Base-by-base conservation (phyloP, 2,329 filamentous ascomycete genomes). In the Chaetomiaceae sp. region DNA sequence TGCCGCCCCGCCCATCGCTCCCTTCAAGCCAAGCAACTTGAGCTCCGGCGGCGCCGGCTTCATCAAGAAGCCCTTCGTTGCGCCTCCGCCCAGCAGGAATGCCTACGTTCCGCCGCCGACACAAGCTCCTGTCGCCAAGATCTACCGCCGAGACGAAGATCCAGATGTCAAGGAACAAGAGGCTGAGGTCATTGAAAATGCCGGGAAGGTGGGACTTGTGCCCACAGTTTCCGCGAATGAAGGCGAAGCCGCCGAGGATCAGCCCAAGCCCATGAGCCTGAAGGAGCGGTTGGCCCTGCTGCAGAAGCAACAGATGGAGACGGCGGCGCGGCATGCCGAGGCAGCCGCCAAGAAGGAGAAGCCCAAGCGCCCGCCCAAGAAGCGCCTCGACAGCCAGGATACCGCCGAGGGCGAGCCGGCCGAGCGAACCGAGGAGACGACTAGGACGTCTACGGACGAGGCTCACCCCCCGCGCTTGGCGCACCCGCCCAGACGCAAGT, bases 1-100 rank as follows among this genome's bases (percentile, higher is more conserved):
- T 40, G 83, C 88, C 34, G 90, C 91, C 6, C 84, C 91, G 3
- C 94, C 94, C 8, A 77, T 94, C 56, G 82, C 90, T n/a, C 94
- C 94, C 1, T 92, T 95, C 73, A 95, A 95, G 68, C 89, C 91
- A 19, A 78, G 80, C 55, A 83, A 83, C 2, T 72, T 86, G 23
- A 71, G 78, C 53, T 74, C 79, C 27, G 78, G 81, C 54, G 75
- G 80, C 44, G 78, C 79, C 58, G 79, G 79, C 49, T 97, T 97
- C 66, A 85, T 99, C 71, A 96, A 92, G 78, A 97, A 97, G 72
- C 91, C 92, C 0, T 99, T 96, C 65, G 91, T 99, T 53, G 89
- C 94, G 3, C 91, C 94, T 47, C 94, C 94, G 17, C 94, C 94
- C 0, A 96, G 91, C 69, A 87, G 90, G 61, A 87, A 96, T 73